phyloP scores from a whole-genome alignment of 2,329 filamentous ascomycete genomes.

The Nakataea oryzae region DNA sequence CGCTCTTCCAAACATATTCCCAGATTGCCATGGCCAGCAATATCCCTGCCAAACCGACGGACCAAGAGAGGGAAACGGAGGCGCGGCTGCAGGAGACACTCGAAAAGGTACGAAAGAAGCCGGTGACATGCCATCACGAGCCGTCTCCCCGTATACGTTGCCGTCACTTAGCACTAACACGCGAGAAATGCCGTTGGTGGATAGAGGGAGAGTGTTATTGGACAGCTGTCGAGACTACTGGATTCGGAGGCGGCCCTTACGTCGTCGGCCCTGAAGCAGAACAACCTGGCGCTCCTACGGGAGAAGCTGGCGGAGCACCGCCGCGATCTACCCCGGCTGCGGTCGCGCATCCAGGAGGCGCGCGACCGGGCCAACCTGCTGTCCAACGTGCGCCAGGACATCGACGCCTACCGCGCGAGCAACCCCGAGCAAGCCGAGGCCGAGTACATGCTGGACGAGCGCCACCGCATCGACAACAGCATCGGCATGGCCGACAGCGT shows the following conservation, averaged over 20 bases:
- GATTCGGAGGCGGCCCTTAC: conserved; percentile 84
- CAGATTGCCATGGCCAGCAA: conserved; percentile 76
- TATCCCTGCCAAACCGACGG: conserved; percentile 71
- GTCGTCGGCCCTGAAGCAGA: conserved; percentile 91
- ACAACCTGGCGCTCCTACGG: conserved; percentile 83
- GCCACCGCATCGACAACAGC: conserved; percentile 75
- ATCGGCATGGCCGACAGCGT: conserved; percentile 85
- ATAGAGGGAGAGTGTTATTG: conserved; percentile 72
- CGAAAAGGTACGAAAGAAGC: conserved; percentile 51
- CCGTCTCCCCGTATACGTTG: no score
- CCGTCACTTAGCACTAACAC: background rate
- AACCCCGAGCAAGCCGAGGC: conserved; percentile 79
- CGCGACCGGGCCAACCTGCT: conserved; percentile 85
- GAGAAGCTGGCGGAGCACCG: conserved; percentile 84
- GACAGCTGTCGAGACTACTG: conserved; percentile 76
- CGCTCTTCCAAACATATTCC: conserved; percentile 74
- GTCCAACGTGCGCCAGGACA: conserved; percentile 83
- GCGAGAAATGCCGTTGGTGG: background rate
- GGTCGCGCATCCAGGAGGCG: conserved; percentile 61
- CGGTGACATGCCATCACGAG: no score
- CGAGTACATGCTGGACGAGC: conserved; percentile 95
- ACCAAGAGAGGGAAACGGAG: conserved; percentile 75
- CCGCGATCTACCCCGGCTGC: conserved; percentile 69
- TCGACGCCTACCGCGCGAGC: conserved; percentile 73
- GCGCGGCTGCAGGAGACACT: conserved; percentile 74